These are phyloP conservation scores for Clonostachys sp. DNA, from an alignment of 2,329 filamentous ascomycete genomes.

Conservation along the genomic window DNA sequence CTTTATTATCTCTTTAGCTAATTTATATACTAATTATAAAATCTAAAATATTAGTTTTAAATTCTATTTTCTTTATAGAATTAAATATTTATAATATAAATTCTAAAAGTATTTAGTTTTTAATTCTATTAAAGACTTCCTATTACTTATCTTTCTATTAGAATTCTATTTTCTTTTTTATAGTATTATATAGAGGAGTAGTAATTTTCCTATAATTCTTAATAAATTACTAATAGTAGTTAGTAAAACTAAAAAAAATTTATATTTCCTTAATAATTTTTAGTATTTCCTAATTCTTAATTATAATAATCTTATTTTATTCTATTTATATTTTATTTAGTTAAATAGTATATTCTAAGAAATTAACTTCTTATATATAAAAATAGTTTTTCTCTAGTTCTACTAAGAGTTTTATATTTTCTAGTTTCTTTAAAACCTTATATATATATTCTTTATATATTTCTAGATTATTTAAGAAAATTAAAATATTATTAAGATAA, in stretches of 20 bases:
- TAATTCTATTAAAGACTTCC: background rate
- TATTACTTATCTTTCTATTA: background rate
- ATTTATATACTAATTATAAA: too few species aligned
- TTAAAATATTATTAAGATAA: too few species aligned
- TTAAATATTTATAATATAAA: constrained; percentile 1
- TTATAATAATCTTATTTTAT: too few species aligned
- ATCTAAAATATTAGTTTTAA: background rate
- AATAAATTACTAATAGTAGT: background rate
- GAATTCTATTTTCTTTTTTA: background rate
- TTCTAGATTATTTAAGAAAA: too few species aligned
- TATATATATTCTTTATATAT: too few species aligned
- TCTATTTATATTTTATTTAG: too few species aligned
- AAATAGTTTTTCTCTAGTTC: too few species aligned
- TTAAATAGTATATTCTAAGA: too few species aligned
- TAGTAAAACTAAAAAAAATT: background rate
- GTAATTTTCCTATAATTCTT: background rate
- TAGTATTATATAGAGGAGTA: background rate
- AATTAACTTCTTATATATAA: too few species aligned
- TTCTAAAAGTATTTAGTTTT: background rate
- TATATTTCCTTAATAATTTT: background rate
- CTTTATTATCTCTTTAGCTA: too few species aligned
- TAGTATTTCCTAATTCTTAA: background rate
- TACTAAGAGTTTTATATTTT: too few species aligned
- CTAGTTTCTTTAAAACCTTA: too few species aligned
- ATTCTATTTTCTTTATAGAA: background rate